A percentile compares a stretch with the other conserved stretches of the same genome.
Conservation (phyloP, 2,329 filamentous ascomycete genomes). For the Peltaster fructicola region DNA sequence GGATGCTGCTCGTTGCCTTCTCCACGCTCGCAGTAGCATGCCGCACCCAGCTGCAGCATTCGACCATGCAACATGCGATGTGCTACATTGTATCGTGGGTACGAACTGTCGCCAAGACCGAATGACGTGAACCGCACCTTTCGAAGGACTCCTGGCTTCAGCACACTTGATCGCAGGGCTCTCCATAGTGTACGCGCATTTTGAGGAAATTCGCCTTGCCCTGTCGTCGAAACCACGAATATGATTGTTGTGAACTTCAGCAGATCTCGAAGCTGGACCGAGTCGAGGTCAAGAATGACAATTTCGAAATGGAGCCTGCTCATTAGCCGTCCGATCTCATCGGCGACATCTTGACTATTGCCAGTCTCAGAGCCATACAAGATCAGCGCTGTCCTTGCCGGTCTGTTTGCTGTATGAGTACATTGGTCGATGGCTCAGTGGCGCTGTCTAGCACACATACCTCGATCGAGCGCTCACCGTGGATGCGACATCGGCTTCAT, state of each 20-base stretch:
- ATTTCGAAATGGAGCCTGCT: slow-evolving; percentile 66
- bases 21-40: slow-evolving; percentile 55
- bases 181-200: slow-evolving; percentile 78
- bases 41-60: slow-evolving; percentile 65
- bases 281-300: slow-evolving; percentile 59
- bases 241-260: slow-evolving; percentile 41
- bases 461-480: too few species aligned
- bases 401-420: too few species aligned
- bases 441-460: too few species aligned
- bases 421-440: not conserved
- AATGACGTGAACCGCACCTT: slow-evolving; percentile 65
- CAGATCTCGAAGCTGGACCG: slow-evolving; percentile 41
- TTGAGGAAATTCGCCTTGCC: slow-evolving; percentile 79
- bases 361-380: slow-evolving; percentile 92
- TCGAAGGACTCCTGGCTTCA: slow-evolving; percentile 51
- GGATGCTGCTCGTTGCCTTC: slow-evolving; percentile 90
- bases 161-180: slow-evolving; percentile 58
- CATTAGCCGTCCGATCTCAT: slow-evolving; percentile 58
- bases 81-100: slow-evolving; percentile 87
- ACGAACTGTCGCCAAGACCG: slow-evolving; percentile 86
- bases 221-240: slow-evolving; percentile 79
- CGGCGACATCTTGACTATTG: slow-evolving; percentile 78
- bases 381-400: slow-evolving; percentile 44
- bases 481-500: too few species aligned
- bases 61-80: slow-evolving; percentile 75